A percentile compares a stretch with the other conserved stretches of the same genome.
Conservation (phyloP, 371 early-diverging fungal genomes). For the Circinella umbellata region DNA sequence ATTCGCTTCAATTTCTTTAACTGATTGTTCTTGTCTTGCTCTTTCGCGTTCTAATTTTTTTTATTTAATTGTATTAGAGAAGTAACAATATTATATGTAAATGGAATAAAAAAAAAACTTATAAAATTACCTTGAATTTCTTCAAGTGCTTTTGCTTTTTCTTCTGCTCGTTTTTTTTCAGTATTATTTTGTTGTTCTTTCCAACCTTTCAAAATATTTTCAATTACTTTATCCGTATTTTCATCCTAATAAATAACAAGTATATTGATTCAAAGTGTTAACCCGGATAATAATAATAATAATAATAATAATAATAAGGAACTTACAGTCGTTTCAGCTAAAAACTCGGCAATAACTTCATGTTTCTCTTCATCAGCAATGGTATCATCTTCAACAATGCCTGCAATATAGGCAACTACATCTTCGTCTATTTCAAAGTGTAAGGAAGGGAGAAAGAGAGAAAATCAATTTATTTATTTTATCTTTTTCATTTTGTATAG, state of each 20-base stretch:
- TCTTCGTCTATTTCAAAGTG: constrained; percentile 36
- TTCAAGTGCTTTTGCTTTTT: constrained; percentile 39
- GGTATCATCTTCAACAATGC: constrained; percentile 58
- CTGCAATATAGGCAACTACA: constrained; percentile 60
- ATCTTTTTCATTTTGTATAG: no score
- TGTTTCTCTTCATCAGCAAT: constrained; percentile 62
- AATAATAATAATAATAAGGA: not conserved
- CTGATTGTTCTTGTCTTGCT: constrained; percentile 2
- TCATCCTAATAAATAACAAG: constrained; percentile 35
- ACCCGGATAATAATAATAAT: not conserved
- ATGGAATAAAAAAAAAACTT: no score
- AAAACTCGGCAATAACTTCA: constrained; percentile 59
- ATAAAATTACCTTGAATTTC: constrained; percentile 46
- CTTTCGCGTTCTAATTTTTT: constrained; percentile 13
- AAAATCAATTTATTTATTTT: no score
- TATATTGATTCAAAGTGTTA: not conserved
- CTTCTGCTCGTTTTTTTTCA: constrained; percentile 39
- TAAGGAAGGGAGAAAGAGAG: not conserved
- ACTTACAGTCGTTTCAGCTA: constrained; percentile 54
- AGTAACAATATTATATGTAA: no score
- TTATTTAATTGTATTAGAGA: not conserved
- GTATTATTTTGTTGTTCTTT: constrained; percentile 41
- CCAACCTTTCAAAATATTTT: constrained; percentile 38
- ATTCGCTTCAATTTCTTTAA: constrained; percentile 3
- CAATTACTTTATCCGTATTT: constrained; percentile 41